Evolutionary conservation across 495 filamentous ascomycete genomes (phyloP).

Genomic region (Penicillium mononematosum): DNA sequence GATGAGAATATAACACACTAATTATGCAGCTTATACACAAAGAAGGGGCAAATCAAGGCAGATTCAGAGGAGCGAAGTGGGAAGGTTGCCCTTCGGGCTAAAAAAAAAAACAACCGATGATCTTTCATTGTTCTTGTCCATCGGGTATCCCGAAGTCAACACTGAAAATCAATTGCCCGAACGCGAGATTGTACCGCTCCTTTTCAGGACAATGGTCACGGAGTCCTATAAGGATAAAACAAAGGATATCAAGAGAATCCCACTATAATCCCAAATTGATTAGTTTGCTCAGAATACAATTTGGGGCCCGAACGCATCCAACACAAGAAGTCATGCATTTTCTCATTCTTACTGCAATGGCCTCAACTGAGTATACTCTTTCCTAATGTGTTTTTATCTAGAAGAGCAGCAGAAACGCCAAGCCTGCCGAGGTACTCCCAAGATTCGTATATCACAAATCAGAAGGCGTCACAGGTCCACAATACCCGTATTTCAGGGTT

Average conservation of each 20-base stretch:
- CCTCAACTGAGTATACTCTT: background rate
- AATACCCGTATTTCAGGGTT: background rate
- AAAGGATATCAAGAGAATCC: background rate
- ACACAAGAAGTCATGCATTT: background rate
- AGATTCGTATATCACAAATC: background rate
- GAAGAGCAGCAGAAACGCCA: background rate
- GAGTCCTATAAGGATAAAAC: background rate
- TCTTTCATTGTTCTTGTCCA: background rate
- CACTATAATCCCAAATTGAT: background rate
- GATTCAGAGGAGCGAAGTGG: background rate
- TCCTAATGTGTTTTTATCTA: background rate
- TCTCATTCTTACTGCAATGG: background rate
- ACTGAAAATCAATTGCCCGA: conserved; percentile 1
- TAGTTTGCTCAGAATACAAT: background rate
- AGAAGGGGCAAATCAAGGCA: background rate
- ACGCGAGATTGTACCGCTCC: background rate
- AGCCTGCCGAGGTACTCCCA: background rate
- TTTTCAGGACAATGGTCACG: background rate
- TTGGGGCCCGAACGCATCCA: conserved; percentile 10
- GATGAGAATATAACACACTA: background rate
- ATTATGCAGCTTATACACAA: background rate
- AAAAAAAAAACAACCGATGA: background rate
- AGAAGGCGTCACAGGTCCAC: background rate
- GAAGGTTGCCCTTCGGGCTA: background rate
- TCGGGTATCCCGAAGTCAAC: background rate